A percentile compares a stretch with the other conserved stretches of the same genome.
Conservation (phyloP, 2,329 filamentous ascomycete genomes). For the Aspergillus ustus region DNA sequence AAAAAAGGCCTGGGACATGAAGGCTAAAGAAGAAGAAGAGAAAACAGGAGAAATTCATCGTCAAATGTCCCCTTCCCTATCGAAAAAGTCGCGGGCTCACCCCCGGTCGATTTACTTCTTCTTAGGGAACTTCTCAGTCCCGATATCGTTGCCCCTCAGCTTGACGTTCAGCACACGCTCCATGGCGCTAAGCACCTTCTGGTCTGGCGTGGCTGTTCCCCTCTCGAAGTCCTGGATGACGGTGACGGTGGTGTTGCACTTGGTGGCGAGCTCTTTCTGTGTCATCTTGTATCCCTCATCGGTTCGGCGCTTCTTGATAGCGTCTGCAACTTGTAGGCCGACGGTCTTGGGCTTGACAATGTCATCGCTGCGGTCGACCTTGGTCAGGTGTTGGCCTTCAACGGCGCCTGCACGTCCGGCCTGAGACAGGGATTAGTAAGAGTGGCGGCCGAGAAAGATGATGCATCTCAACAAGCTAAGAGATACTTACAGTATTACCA, state of each 20-base stretch:
- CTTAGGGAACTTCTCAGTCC: conserved; percentile 79
- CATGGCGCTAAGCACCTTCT: conserved; percentile 77
- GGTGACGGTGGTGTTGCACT: conserved; percentile 83
- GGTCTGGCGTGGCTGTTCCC: conserved; percentile 76
- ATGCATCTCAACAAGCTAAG: background rate
- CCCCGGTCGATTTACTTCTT: conserved; percentile 59
- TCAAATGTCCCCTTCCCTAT: conserved; percentile 20
- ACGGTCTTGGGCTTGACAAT: conserved; percentile 97
- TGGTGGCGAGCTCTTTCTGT: conserved; percentile 83
- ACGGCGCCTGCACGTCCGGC: conserved; percentile 51
- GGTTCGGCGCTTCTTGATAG: conserved; percentile 78
- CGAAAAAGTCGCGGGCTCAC: conserved; percentile 34
- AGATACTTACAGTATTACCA: conserved; percentile 74
- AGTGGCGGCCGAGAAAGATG: conserved; percentile 1
- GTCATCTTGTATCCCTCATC: conserved; percentile 93
- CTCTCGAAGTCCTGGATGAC: conserved; percentile 86
- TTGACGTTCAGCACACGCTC: conserved; percentile 87
- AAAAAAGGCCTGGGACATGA: conserved; percentile 25
- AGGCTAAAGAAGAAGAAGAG: conserved; percentile 19
- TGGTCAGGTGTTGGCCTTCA: conserved; percentile 94
- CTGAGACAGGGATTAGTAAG: conserved; percentile 36
- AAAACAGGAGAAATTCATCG: conserved; percentile 10
- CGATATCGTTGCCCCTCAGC: conserved; percentile 83
- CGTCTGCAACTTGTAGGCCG: conserved; percentile 77
- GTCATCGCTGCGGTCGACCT: conserved; percentile 96